Conservation (phyloP, 805 yeast species). For the Lachancea cidri region DNA sequence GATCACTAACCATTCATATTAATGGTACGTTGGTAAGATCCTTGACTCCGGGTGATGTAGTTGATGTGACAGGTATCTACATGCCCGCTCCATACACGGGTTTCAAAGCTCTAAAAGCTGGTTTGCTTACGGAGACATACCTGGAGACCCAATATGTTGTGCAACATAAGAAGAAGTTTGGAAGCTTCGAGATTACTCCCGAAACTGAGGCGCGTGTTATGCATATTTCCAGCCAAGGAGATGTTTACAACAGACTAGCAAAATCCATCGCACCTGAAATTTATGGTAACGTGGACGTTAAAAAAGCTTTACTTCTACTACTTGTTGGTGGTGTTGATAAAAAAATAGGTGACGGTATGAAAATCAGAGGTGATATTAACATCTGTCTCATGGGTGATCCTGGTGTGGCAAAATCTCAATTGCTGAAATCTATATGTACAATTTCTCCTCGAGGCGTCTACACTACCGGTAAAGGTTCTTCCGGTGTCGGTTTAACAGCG, state of each 20-base stretch:
- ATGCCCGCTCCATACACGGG: constrained; percentile 96
- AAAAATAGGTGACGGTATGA: constrained; percentile 93
- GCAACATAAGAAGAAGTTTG: constrained; percentile 88
- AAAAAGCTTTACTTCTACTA: constrained; percentile 78
- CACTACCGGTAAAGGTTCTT: constrained; percentile 97
- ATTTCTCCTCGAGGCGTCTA: constrained; percentile 96
- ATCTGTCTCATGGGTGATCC: constrained; percentile 98
- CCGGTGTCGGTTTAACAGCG: constrained; percentile 98
- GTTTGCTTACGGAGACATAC: constrained; percentile 89
- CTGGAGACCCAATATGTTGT: constrained; percentile 79
- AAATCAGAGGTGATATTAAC: constrained; percentile 95
- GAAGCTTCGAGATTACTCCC: constrained; percentile 51
- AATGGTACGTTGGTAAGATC: constrained; percentile 86
- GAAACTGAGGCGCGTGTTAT: constrained; percentile 53
- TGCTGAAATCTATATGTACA: constrained; percentile 82
- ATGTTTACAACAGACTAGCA: constrained; percentile 74
- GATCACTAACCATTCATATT: constrained; percentile 79
- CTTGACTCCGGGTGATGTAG: constrained; percentile 90
- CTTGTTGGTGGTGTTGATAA: constrained; percentile 95
- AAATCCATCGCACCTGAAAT: constrained; percentile 96
- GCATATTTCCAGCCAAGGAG: constrained; percentile 53
- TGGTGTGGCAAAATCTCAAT: constrained; percentile 97
- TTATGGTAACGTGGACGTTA: constrained; percentile 88
- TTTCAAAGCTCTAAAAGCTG: constrained; percentile 86
- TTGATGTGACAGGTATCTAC: constrained; percentile 87